phyloP scores from a whole-genome alignment of 768 basidiomycete species.

The Tricholoma flavovirens region DNA sequence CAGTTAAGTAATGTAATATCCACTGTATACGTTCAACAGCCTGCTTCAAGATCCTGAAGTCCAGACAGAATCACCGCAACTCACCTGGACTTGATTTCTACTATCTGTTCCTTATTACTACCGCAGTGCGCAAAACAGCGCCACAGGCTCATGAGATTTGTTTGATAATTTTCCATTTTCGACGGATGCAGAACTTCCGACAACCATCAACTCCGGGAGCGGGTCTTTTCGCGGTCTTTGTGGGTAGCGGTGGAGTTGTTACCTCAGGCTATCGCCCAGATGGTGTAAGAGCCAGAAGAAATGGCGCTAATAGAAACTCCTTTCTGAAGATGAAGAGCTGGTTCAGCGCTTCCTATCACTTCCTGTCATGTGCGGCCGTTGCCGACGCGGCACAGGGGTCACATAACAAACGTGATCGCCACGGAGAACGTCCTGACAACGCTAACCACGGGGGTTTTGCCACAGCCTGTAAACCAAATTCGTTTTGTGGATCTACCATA shows the following conservation, averaged over 20 bases:
- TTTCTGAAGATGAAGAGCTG: not conserved
- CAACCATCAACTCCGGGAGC: slow-evolving; percentile 7
- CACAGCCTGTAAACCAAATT: not conserved
- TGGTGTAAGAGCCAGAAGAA: not conserved
- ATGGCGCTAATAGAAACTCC: not conserved
- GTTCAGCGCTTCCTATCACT: not conserved
- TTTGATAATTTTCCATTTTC: slow-evolving; percentile 19
- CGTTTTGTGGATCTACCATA: not conserved
- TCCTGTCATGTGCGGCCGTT: not conserved
- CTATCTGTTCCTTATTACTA: slow-evolving; percentile 6
- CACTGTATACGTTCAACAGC: not conserved
- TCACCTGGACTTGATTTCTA: not conserved
- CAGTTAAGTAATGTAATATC: not conserved
- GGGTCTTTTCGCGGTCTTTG: not conserved
- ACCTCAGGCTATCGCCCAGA: not conserved
- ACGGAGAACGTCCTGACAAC: not conserved
- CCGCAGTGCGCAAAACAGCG: slow-evolving; percentile 16
- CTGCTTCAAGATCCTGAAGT: not conserved
- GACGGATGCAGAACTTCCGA: slow-evolving; percentile 21
- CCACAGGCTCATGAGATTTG: slow-evolving; percentile 7
- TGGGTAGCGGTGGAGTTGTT: not conserved
- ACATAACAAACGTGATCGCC: not conserved
- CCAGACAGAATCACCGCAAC: not conserved
- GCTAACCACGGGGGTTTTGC: not conserved
- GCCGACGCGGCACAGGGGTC: not conserved